Base-by-base conservation (phyloP, 768 basidiomycete genomes). In the Gelatoporia subvermispora region DNA sequence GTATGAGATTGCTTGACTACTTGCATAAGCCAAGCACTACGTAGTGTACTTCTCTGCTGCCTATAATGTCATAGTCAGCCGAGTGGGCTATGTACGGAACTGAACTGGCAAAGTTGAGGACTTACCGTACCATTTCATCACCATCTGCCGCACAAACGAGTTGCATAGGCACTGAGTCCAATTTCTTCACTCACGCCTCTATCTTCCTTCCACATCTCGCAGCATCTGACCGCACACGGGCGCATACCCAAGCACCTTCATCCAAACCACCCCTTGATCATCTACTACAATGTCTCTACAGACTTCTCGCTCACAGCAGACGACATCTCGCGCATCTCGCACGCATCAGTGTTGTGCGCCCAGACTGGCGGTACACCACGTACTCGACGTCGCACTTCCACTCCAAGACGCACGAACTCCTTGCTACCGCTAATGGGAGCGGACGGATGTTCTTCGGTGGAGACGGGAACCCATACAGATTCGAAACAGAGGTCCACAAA, bases 291-390 rank as follows among this genome's bases (percentile, higher is more conserved):
- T 41, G 65, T 57, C 47, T 71, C 70, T 51, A n/a, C 41, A 34
- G 47, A 50, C 22, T 50, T 56, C 10, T 49, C 54, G 22, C 46
- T 52, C 17, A 51, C 59, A 8, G 41, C 62, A 2, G 35, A 51
- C 16, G 46, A 54, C 22, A 63, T 74, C 47, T 69, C 42, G 50
- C 60, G 16, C 68, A 73, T 52, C 52, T 75, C 28, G 37, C 39
- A 15, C 57, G 48, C 23, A 54, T 67, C 22, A 70, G 65, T 8
- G 66, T 68, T 15, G 65, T 66, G n/a, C 49, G 50, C 31, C 72
- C 72, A 3, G 62, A 67, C 47, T 73, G 73, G 72, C 65, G 67
- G 13, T 75, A 68, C 57, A 65, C 69, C 21, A 72, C 72, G 70
- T 73, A 72, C 60, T 52, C 46, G 37, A 60, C 60, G 22, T 63